Evolutionary conservation across 1,284 basidiomycete species (phyloP), one percentile per base, ranked within the genome.

Genomic region (Sanghuangporus baumii): DNA sequence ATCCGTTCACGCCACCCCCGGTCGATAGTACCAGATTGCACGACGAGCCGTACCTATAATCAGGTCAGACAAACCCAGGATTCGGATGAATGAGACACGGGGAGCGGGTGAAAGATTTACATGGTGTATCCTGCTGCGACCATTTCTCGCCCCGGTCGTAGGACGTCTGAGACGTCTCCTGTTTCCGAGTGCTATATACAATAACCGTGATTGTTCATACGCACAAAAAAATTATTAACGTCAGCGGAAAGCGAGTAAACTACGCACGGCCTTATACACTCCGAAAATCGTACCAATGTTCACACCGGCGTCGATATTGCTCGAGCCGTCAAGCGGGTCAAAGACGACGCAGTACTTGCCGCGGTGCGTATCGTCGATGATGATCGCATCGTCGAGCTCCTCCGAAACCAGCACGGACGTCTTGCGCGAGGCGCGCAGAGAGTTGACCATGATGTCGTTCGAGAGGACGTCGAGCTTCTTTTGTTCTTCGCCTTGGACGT

Each of bases 231-330:
- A 23, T 23, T 23, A 8, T 41, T 11, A 11, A 0, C n/a, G 40
- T 41, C 11, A 41, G n/a, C 2, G 11, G 2, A 41, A 41, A 41
- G n/a, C n/a, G n/a, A n/a, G n/a, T n/a, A n/a, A n/a, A n/a, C 18
- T 50, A 79, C 87, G 67, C 69, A 93, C 93, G 68, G 97, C 80
- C 71, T 88, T 86, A 81, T 99, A 99, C 71, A 99, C 91, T 64
- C 97, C 97, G 75, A 99, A 99, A 80, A 99, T 99, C 64, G 97
- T 99, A 51, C 97, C 97, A 73, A 99, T 97, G 79, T 99, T 99
- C 67, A 99, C 97, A 87, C 96, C 97, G 67, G 97, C 97, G 75
- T 99, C 97, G 77, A 99, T 99, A 80, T 99, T 99, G 78, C 92
- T 95, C 71, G 90, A 93, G 60, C 97, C 97, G 72, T 99, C 97